These are phyloP conservation scores for Heliosperma pusillum DNA, from an alignment of 148 eudicot species.

Conservation along the genomic window DNA sequence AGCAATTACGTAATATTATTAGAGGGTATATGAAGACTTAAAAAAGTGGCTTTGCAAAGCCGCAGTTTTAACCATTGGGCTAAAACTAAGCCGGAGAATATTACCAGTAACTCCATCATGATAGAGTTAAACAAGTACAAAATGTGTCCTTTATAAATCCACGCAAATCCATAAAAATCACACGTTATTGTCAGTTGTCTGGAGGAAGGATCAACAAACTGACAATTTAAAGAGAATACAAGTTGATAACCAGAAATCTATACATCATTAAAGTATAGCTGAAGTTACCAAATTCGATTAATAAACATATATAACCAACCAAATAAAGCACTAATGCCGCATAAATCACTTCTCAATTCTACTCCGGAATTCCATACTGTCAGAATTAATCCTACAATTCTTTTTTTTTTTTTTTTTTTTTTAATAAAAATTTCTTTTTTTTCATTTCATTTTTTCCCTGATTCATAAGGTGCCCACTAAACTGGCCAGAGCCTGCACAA, in stretches of 20 bases:
- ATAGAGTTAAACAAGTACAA: background rate
- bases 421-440: background rate
- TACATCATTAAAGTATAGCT: too few relatives aligned
- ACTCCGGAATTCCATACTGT: background rate
- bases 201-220: background rate
- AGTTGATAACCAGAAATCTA: background rate
- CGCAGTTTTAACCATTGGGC: too few relatives aligned
- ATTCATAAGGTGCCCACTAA: background rate
- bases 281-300: too few relatives aligned
- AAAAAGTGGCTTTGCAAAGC: too few relatives aligned
- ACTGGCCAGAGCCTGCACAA: conserved; percentile 10
- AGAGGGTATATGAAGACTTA: too few relatives aligned
- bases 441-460: background rate
- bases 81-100: too few relatives aligned
- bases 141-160: background rate
- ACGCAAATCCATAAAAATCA: background rate
- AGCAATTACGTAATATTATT: too few relatives aligned
- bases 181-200: background rate
- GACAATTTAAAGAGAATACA: background rate
- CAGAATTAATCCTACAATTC: background rate
- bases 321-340: conserved; percentile 8
- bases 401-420: background rate
- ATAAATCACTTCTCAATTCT: conserved; percentile 15
- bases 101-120: background rate
- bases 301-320: background rate